These are phyloP conservation scores for Penicillium longicatenatum DNA, from an alignment of 495 filamentous ascomycete genomes.

Conservation along the genomic window DNA sequence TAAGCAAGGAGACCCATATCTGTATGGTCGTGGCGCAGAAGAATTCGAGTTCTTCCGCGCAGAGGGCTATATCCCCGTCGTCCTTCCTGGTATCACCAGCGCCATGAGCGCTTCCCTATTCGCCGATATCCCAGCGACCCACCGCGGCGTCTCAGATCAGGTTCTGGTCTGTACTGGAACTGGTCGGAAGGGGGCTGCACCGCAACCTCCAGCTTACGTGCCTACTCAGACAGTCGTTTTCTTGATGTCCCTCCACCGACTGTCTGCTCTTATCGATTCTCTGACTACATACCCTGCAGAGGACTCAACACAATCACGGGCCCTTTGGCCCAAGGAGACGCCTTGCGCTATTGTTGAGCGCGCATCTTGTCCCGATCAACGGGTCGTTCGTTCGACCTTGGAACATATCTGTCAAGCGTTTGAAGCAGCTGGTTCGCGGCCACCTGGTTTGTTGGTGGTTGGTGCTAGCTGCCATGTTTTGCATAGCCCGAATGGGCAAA, in stretches of 20 bases:
- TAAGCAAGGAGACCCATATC: constrained; percentile 96
- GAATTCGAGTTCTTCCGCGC: constrained; percentile 83
- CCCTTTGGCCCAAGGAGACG: constrained; percentile 56
- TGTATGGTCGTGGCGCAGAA: constrained; percentile 93
- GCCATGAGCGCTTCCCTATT: constrained; percentile 86
- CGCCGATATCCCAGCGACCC: constrained; percentile 83
- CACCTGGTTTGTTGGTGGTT: constrained; percentile 88
- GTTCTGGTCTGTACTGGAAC: constrained; percentile 94
- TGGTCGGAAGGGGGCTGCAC: constrained; percentile 84
- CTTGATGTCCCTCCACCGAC: constrained; percentile 89
- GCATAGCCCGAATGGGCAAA: constrained; percentile 49
- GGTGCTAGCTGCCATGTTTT: constrained; percentile 83
- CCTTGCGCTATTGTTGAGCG: constrained; percentile 93
- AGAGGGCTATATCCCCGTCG: constrained; percentile 67
- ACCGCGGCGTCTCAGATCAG: constrained; percentile 87
- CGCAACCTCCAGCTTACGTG: constrained; percentile 77
- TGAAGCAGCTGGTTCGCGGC: constrained; percentile 85
- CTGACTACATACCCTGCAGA: constrained; percentile 47
- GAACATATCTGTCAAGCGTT: constrained; percentile 78
- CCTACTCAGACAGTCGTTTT: constrained; percentile 85
- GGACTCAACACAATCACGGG: constrained; percentile 24
- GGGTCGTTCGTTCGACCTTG: constrained; percentile 85
- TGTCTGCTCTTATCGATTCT: constrained; percentile 67
- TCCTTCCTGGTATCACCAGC: constrained; percentile 89
- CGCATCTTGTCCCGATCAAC: constrained; percentile 92